Evolutionary conservation across 495 filamentous ascomycete genomes (phyloP), one percentile per base, ranked within the genome.

Genomic region (Articulospora tetracladia): DNA sequence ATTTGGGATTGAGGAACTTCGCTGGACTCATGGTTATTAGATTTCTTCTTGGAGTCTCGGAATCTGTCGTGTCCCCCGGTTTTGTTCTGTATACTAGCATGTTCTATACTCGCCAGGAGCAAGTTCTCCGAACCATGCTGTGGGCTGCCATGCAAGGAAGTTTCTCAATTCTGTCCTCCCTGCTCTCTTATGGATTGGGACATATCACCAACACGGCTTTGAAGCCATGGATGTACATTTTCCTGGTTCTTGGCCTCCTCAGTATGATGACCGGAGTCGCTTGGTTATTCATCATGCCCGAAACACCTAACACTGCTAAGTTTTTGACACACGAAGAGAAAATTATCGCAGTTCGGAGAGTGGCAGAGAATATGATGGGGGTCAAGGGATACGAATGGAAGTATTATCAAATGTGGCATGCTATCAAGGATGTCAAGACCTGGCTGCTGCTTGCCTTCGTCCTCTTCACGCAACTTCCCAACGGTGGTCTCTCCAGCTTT

Each of bases 221-320:
- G 25, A 53, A 53, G 19, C 25, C n/a, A 20, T 53, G 51, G 51
- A 28, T 30, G 27, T 30, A 30, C 41, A 72, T 89, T 1, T 89
- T 89, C 69, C 79, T 89, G 1, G 75, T 85, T 20, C 85, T 80
- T 0, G 86, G 86, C 1, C 73, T 87, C 0, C 70, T 88, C 50
- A 90, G 86, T 8, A 67, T 82, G 0, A 67, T 68, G 0, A 72
- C 87, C 36, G 86, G 86, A 19, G 52, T 80, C 15, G 39, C 85
- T 8, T 89, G 88, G 68, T 70, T 86, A 12, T 86, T 77, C 68
- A 66, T 84, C 32, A 73, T 90, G 54, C 87, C 86, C 0, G 86
- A 90, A 63, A 88, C 77, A 61, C 86, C 88, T 59, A 69, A 87
- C 55, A 89, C 89, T 65, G 83, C 83, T 13, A 80, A 84, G 19